Evolutionary conservation across 1,139 yeast genomes (phyloP).

Genomic region (Schwanniomyces etchellsii): DNA sequence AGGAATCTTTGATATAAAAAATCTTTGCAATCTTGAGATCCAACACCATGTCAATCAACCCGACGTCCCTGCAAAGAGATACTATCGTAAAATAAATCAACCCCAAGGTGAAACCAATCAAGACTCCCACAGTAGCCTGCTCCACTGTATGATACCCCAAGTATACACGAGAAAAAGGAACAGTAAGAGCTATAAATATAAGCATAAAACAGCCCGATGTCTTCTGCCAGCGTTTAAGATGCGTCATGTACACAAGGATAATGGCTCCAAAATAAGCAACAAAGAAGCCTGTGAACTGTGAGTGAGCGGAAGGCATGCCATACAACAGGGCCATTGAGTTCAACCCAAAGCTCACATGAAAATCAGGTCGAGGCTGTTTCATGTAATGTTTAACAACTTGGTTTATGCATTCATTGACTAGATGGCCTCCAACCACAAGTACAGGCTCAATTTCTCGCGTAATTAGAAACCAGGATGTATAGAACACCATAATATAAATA

Average conservation of each 20-base stretch:
- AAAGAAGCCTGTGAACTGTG: constrained; percentile 91
- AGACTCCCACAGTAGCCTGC: constrained; percentile 73
- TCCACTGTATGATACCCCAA: constrained; percentile 66
- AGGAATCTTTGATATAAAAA: constrained; percentile 56
- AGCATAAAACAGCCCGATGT: constrained; percentile 17
- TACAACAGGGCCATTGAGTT: constrained; percentile 53
- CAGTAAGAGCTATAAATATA: constrained; percentile 35
- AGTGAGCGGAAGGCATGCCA: constrained; percentile 98
- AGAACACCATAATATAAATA: constrained; percentile 69
- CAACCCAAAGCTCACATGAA: constrained; percentile 45
- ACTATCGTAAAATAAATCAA: constrained; percentile 50
- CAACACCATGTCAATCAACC: constrained; percentile 55
- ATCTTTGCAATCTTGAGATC: constrained; percentile 38
- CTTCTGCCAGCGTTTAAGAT: constrained; percentile 16
- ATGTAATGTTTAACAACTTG: constrained; percentile 58
- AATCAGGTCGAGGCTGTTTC: constrained; percentile 72
- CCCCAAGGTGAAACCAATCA: constrained; percentile 60
- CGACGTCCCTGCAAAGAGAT: constrained; percentile 50
- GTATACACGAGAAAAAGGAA: constrained; percentile 72
- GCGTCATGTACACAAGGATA: constrained; percentile 22
- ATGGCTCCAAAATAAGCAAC: constrained; percentile 56
- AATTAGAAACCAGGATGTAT: constrained; percentile 76
- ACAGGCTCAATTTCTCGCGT: constrained; percentile 86
- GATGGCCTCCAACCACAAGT: constrained; percentile 80
- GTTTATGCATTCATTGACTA: constrained; percentile 69